Conservation (phyloP, 176 grass and related monocot species). For the Eleusine indica region DNA sequence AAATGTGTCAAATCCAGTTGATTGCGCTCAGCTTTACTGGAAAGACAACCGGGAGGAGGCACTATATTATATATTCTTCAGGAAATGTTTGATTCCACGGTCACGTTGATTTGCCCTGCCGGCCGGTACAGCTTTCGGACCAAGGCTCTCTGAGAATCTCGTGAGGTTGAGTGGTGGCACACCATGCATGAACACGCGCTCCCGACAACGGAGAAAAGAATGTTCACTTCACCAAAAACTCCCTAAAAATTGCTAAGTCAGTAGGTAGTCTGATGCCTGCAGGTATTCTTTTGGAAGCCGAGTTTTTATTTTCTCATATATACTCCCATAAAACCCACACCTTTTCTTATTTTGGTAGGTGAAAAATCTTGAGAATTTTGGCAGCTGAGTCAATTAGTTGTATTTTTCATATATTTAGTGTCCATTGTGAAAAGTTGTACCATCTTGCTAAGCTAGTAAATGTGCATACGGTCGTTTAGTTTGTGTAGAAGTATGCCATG, state of each 20-base stretch:
- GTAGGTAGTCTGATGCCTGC: neutral
- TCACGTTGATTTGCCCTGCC: constrained; percentile 22
- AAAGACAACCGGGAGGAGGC: neutral
- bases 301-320: neutral
- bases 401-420: neutral
- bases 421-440: neutral
- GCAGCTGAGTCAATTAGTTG: neutral
- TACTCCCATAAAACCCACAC: too few species aligned
- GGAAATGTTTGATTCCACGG: constrained; percentile 28
- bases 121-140: constrained; percentile 39
- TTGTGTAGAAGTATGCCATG: neutral
- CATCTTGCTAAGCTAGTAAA: neutral
- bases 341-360: neutral
- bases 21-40: neutral
- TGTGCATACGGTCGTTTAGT: too few species aligned
- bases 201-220: constrained; percentile 3
- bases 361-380: neutral
- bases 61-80: constrained; percentile 32
- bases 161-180: neutral
- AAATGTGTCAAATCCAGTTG: neutral
- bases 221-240: constrained; percentile 9
- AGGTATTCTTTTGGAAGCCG: neutral
- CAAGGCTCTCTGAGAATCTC: constrained; percentile 18
- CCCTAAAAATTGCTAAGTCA: neutral
- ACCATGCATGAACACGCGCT: neutral